Evolutionary conservation across 257 asterid genomes (phyloP).

Genomic region (Solanum stenotomum): DNA sequence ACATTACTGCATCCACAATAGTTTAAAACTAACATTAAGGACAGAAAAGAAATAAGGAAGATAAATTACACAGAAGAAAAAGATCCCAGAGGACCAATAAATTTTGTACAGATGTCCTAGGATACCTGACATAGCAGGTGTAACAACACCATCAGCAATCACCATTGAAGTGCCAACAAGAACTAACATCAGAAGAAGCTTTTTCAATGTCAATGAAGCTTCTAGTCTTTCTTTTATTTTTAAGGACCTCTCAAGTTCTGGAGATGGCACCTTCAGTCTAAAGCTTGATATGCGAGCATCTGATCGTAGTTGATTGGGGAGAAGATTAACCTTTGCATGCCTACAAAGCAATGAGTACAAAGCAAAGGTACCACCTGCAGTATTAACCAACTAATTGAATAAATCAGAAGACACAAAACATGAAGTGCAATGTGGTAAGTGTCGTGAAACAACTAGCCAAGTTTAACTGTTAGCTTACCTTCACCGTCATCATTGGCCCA

Average conservation of each 20-base stretch:
- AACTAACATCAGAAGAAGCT: slow-evolving; percentile 77
- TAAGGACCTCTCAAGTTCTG: slow-evolving; percentile 96
- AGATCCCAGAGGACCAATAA: slow-evolving; percentile 9
- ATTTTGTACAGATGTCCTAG: slow-evolving; percentile 11
- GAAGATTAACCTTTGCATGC: slow-evolving; percentile 97
- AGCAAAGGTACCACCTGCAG: slow-evolving; percentile 98
- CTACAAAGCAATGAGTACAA: slow-evolving; percentile 95
- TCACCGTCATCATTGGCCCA: slow-evolving; percentile 99
- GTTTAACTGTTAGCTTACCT: slow-evolving; percentile 38
- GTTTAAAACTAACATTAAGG: slow-evolving; percentile 8
- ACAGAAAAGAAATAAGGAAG: slow-evolving; percentile 6
- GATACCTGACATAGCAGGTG: slow-evolving; percentile 98
- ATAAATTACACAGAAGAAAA: not conserved
- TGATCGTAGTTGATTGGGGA: slow-evolving; percentile 84
- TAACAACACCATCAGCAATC: slow-evolving; percentile 96
- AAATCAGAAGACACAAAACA: slow-evolving; percentile 12
- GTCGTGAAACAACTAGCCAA: not conserved
- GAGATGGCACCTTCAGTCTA: slow-evolving; percentile 93
- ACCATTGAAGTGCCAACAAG: slow-evolving; percentile 99
- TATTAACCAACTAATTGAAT: slow-evolving; percentile 18
- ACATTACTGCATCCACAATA: slow-evolving; percentile 60
- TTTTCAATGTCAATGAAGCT: slow-evolving; percentile 75
- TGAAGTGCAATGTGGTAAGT: not conserved
- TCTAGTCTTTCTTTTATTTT: slow-evolving; percentile 91
- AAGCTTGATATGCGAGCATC: slow-evolving; percentile 94